Evolutionary conservation across 257 asterid genomes (phyloP).

Genomic region (Cordia subcordata): DNA sequence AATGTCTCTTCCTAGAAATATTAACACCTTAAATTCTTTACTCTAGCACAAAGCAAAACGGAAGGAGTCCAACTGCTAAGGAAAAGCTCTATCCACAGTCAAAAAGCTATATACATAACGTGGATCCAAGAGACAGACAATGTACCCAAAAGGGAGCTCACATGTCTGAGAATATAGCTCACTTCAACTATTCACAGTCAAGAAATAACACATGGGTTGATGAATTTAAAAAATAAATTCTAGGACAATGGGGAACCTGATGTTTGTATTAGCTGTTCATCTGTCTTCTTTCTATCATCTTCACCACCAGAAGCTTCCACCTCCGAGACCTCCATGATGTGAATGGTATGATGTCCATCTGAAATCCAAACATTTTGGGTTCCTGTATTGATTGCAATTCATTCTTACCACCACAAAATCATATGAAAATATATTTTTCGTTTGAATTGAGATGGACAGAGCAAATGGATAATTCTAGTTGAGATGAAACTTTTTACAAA

Average conservation of each 20-base stretch:
- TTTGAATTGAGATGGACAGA: neutral
- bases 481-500: neutral
- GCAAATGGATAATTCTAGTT: neutral
- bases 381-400: slow-evolving; percentile 40
- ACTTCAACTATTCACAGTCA: neutral
- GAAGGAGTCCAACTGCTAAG: neutral
- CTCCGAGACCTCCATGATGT: slow-evolving; percentile 46
- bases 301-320: slow-evolving; percentile 39
- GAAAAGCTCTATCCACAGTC: neutral
- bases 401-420: neutral
- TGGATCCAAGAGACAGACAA: no score
- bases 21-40: no score
- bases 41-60: neutral
- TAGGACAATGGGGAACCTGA: slow-evolving; percentile 37
- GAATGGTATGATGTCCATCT: slow-evolving; percentile 73
- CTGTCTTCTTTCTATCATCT: slow-evolving; percentile 31
- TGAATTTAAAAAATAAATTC: neutral
- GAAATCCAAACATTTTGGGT: slow-evolving; percentile 63
- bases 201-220: neutral
- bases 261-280: slow-evolving; percentile 33
- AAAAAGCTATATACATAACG: no score
- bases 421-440: no score
- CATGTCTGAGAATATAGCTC: neutral
- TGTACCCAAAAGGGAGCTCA: neutral
- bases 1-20: no score